phyloP scores from a whole-genome alignment of 257 asterid genomes.

The Euphrasia confusa region DNA sequence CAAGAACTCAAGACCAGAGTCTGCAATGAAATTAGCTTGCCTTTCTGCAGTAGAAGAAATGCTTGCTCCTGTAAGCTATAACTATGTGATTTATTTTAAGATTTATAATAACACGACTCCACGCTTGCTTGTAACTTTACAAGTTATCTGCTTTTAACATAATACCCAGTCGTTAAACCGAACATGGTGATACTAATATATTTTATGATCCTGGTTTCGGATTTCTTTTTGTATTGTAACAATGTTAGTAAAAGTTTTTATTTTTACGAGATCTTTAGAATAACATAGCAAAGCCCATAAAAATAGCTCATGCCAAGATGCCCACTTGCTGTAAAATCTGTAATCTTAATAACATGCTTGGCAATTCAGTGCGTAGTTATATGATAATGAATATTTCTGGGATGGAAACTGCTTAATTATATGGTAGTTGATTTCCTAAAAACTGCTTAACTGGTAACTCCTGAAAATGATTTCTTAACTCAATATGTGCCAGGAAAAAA shows the following conservation, averaged over 20 bases:
- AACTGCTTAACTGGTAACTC: not conserved
- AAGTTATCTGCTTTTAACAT: not conserved
- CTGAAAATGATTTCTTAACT: not conserved
- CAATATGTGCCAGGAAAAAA: not conserved
- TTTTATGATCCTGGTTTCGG: conserved; percentile 1
- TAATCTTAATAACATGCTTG: not conserved
- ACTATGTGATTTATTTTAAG: conserved; percentile 11
- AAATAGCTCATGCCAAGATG: not conserved
- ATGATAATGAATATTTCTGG: not conserved
- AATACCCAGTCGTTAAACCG: not conserved
- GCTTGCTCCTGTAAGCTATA: conserved; percentile 69
- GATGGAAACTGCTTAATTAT: too few species aligned
- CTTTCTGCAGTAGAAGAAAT: conserved; percentile 66
- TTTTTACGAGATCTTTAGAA: not conserved
- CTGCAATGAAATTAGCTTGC: conserved; percentile 73
- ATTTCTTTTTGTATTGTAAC: conserved; percentile 7
- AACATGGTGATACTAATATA: not conserved
- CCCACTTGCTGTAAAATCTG: not conserved
- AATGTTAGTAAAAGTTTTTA: conserved; percentile 3
- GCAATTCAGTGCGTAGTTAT: not conserved
- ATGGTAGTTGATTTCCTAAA: not conserved
- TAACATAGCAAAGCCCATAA: not conserved
- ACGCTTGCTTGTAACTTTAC: not conserved
- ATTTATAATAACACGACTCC: conserved; percentile 21
- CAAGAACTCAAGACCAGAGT: conserved; percentile 53